Conservation (phyloP, 2,329 filamentous ascomycete genomes). For the Neofusicoccum laricinum region DNA sequence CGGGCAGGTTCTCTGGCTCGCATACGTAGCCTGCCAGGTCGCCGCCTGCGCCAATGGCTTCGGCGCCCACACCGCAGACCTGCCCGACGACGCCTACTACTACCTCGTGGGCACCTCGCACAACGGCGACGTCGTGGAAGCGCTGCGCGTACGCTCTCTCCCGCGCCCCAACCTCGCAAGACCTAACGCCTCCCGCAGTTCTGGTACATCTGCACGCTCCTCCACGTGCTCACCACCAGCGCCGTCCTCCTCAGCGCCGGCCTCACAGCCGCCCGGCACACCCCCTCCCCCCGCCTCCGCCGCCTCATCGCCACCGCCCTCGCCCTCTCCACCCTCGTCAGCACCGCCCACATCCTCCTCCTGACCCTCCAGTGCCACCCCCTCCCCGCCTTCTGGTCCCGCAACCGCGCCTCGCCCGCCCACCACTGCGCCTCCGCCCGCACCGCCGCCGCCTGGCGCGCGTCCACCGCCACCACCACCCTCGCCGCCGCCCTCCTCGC, state of each 20-base stretch:
- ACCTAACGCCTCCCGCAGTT: neutral
- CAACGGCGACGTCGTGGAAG: constrained; percentile 13
- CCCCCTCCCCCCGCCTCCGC: neutral
- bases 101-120: neutral
- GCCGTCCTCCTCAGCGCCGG: neutral
- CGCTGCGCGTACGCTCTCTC: neutral
- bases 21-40: neutral
- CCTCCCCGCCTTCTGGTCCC: neutral
- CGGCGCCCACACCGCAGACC: neutral
- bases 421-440: neutral
- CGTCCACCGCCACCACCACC: neutral
- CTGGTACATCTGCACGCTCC: neutral
- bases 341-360: neutral
- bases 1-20: neutral
- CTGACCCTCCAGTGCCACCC: constrained; percentile 1
- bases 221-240: neutral
- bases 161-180: neutral
- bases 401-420: neutral
- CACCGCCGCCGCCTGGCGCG: neutral
- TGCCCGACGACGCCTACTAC: neutral
- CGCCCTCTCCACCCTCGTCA: neutral
- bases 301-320: neutral
- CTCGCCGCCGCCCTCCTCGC: neutral
- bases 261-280: neutral
- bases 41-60: constrained; percentile 4